Evolutionary conservation across 2,329 filamentous ascomycete genomes (phyloP), one percentile per base, ranked within the genome.

Genomic region (Metarhizium rileyi): DNA sequence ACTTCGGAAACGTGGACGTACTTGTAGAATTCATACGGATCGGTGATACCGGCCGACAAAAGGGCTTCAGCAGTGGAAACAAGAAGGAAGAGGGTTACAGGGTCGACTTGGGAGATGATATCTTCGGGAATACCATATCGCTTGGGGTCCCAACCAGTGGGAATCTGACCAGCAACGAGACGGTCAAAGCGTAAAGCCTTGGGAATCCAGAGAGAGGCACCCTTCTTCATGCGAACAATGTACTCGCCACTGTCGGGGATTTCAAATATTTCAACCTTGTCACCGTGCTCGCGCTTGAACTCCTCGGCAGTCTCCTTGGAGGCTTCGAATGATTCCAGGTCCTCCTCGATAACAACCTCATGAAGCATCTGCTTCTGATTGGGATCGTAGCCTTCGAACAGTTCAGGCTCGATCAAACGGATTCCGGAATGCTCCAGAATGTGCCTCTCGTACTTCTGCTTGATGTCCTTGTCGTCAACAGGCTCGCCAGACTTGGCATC

Each of bases 11-110:
- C 83, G 69, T 98, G 93, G 55, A 98, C 90, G 63, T 98, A 98
- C 76, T 97, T 90, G 81, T 98, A 98, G 74, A 98, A 97, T 72
- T 98, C 93, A 65, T 97, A 98, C 20, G 93, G 94, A 65, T 98
- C 94, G 25, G 93, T 97, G 67, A 98, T 91, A 83, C 93, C 93
- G 55, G 88, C 86, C 27, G 89, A 86, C 47, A 98, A 78, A 7
- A 98, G 83, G 52, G 90, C 84, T 70, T 98, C 94, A 1, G 87
- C 89, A 44, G 90, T 95, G 48, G 88, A 94, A 44, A 97, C 90
- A 43, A 98, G 85, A 27, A 97, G 88, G 65, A 88, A 98, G 45
- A 98, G 78, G 1, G 93, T 95, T 57, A 97, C 91, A 5, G 90
- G 93, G 63, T 98, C 94, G 55, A 98, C 93, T 67, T 98, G 93